Percentiles rank a stretch among this genome's conserved stretches.
These are phyloP conservation scores for Thielaviopsis punctulata DNA, from an alignment of 2,329 filamentous ascomycete species.

Conservation along the genomic window DNA sequence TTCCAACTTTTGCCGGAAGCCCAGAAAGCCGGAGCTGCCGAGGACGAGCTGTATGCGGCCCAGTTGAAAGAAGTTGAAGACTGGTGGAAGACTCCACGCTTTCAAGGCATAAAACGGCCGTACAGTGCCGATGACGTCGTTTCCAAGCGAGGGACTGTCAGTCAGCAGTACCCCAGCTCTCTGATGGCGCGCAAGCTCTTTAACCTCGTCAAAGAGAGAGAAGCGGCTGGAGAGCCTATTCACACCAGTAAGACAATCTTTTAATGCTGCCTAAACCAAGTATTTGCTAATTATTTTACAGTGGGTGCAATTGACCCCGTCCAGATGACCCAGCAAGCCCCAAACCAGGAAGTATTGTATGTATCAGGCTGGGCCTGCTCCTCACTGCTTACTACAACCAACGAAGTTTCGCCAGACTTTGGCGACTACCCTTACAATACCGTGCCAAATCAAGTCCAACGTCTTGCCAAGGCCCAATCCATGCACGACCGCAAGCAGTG, in stretches of 20 bases:
- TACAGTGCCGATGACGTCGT: slow-evolving; percentile 86
- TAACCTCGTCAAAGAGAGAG: slow-evolving; percentile 64
- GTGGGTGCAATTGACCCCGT: slow-evolving; percentile 98
- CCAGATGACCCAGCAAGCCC: slow-evolving; percentile 96
- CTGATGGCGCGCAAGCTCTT: slow-evolving; percentile 92
- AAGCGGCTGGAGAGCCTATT: slow-evolving; percentile 66
- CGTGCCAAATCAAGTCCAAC: slow-evolving; percentile 92
- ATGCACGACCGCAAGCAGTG: slow-evolving; percentile 95
- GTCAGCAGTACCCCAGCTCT: slow-evolving; percentile 80
- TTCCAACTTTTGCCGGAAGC: slow-evolving; percentile 72
- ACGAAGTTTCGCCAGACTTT: slow-evolving; percentile 95
- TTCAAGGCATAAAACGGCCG: slow-evolving; percentile 74
- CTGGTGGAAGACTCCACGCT: slow-evolving; percentile 81
- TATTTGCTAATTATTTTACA: slow-evolving; percentile 20
- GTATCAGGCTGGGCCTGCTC: slow-evolving; percentile 97
- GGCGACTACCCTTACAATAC: slow-evolving; percentile 99
- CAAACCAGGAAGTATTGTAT: slow-evolving; percentile 90
- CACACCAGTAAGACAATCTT: slow-evolving; percentile 60
- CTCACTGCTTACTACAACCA: slow-evolving; percentile 77
- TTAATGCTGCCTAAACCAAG: not conserved
- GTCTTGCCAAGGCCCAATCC: slow-evolving; percentile 88
- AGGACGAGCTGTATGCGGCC: slow-evolving; percentile 70
- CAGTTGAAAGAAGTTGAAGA: slow-evolving; percentile 72
- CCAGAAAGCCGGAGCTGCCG: slow-evolving; percentile 60
- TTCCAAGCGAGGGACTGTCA: slow-evolving; percentile 75